These are phyloP conservation scores for Oenanthe sinensis DNA, from an alignment of 129 eudicot genomes.

Conservation along the genomic window DNA sequence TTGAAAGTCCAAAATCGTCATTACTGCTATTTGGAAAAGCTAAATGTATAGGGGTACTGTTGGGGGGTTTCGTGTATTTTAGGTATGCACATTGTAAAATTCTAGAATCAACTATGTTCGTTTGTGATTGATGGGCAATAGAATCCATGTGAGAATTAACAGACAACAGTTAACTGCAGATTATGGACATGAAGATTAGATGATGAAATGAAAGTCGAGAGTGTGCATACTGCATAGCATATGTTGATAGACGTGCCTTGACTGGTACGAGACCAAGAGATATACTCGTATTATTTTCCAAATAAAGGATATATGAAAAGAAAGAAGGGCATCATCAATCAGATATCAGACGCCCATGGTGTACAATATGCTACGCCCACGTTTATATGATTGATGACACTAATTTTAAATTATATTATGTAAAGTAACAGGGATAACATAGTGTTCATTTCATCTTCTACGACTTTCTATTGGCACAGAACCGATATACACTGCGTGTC, in stretches of 20 bases:
- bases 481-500: too few relatives aligned
- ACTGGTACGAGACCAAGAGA: background rate
- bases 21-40: too few relatives aligned
- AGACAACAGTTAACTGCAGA: background rate
- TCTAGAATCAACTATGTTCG: background rate
- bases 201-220: background rate
- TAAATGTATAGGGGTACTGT: too few relatives aligned
- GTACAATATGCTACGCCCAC: background rate
- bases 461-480: too few relatives aligned
- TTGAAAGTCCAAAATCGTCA: too few relatives aligned
- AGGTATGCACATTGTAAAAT: background rate
- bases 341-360: background rate
- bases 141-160: background rate
- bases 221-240: background rate
- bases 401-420: too few relatives aligned
- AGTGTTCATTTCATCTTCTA: too few relatives aligned
- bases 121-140: background rate
- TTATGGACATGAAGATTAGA: background rate
- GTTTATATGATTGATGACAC: too few relatives aligned
- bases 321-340: background rate
- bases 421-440: too few relatives aligned
- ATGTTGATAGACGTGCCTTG: conserved; percentile 1
- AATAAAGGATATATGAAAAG: background rate
- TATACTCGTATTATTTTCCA: too few relatives aligned
- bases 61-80: too few relatives aligned